Base-by-base conservation (phyloP, 768 basidiomycete genomes). In the Lentinula boryana region DNA sequence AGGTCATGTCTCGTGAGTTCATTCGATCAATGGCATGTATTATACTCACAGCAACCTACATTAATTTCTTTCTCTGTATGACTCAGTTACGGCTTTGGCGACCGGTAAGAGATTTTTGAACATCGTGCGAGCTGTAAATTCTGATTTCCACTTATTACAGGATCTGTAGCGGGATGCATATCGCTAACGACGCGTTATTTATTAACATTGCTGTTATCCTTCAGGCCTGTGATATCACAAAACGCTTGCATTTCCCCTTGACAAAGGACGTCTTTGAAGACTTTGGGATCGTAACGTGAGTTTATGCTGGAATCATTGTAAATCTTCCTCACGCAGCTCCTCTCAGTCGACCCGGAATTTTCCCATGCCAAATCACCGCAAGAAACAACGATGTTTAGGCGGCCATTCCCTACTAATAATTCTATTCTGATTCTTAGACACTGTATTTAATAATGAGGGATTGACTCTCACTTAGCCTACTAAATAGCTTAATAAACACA, bases 131-230 rank as follows among this genome's bases (percentile, higher is more conserved):
- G 7, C 1, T 7, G 18, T 23, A n/a, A 41, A 18, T 32, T 60
- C 27, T 16, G 16, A 18, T 8, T 6, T 59, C 35, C 41, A 48
- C 27, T 16, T 4, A 36, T 15, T 52, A n/a, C 41, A 71, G 70
- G n/a, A 71, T 72, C 13, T 76, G 75, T 56, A 63, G 68, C 21
- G 75, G 75, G 12, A 63, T 68, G 38, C 65, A 75, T 57, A 62
- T 75, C 9, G 74, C 74, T 7, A 73, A 73, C 46, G 60, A 69
- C 13, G 68, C 69, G n/a, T 38, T 74, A 49, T 76, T 75, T 56
- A 71, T 75, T 56, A 65, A 70, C 41, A 67, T 74, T 21, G 75
- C 75, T 7, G 60, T 63, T 27, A 51, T 71, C 8, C 67, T 76
- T 8, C 72, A 72, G 69, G 69, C 71, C 5, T 64, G 54, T 41